Evolutionary conservation across 768 basidiomycete genomes (phyloP), one percentile per base, ranked within the genome.

Genomic region (Boletus rubescentipes): DNA sequence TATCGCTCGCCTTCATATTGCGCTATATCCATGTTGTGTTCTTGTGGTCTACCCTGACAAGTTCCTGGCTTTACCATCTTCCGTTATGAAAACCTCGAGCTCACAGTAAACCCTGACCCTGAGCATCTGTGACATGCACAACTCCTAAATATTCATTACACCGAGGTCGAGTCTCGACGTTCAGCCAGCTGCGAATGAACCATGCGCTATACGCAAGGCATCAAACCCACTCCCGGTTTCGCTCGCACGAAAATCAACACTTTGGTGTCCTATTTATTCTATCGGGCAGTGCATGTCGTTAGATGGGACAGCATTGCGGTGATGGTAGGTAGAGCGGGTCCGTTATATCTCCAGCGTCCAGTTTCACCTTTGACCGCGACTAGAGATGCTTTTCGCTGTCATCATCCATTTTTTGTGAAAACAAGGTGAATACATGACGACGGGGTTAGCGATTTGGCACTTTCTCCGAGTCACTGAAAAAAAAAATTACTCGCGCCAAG

Each of bases 31-130:
- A 35, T 49, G 14, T 34, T 4, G 5, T 21, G 10, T 48, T 21
- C 21, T 48, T 49, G 32, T 50, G 49, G 31, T 46, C 12, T 15
- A 44, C 58, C 49, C 57, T 37, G 57, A 11, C 32, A 14, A 29
- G 35, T 32, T 31, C 42, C 48, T 36, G 42, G 32, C 20, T 34
- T 26, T 23, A 38, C 16, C 35, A 14, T 23, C 21, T 20, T 20
- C 60, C 40, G 41, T 38, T 44, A 52, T 61, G 55, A 52, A 61
- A 46, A 18, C 54, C 46, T 38, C 48, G 43, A 48, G 35, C 59
- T 58, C 54, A 26, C 59, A 58, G 54, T 16, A 40, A 15, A 62
- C 60, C 59, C 60, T 52, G 60, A 58, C 59, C 59, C 60, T 61
- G 58, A 61, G 42, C 45, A 41, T 49, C 46, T 34, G 44, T 59